Evolutionary conservation across 2,329 filamentous ascomycete genomes (phyloP).

Genomic region (Pseudohalonectria lignicola): DNA sequence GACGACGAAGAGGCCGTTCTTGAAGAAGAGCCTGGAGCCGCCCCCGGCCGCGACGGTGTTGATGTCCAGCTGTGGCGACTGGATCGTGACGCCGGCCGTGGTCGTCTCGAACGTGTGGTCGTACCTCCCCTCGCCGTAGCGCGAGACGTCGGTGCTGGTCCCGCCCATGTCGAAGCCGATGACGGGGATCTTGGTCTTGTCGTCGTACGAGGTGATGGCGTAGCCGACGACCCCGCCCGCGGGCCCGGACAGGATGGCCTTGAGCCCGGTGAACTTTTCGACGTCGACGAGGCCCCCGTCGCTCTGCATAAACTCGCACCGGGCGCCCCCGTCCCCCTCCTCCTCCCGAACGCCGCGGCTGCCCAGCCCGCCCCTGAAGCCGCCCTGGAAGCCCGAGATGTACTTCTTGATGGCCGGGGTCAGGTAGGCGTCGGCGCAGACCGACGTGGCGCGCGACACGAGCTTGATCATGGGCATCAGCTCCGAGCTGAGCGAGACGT

Average conservation of each 20-base stretch:
- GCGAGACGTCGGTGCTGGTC: slow-evolving; percentile 82
- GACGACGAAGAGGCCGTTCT: slow-evolving; percentile 57
- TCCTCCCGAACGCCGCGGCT: slow-evolving; percentile 61
- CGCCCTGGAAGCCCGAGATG: slow-evolving; percentile 60
- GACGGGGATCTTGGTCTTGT: slow-evolving; percentile 68
- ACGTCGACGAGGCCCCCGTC: slow-evolving; percentile 67
- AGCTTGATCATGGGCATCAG: slow-evolving; percentile 89
- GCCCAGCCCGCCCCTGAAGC: slow-evolving; percentile 73
- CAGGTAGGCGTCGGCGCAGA: slow-evolving; percentile 70
- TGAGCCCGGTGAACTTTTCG: slow-evolving; percentile 71
- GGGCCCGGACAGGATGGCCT: slow-evolving; percentile 78
- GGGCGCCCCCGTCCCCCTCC: slow-evolving; percentile 46
- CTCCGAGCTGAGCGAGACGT: slow-evolving; percentile 71
- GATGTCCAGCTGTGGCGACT: slow-evolving; percentile 86
- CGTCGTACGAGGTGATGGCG: slow-evolving; percentile 81
- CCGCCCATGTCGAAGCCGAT: slow-evolving; percentile 97
- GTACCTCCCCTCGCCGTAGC: slow-evolving; percentile 75
- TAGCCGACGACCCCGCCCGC: slow-evolving; percentile 93
- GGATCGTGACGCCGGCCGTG: slow-evolving; percentile 87
- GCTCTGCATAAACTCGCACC: slow-evolving; percentile 94
- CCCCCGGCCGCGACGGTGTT: slow-evolving; percentile 91
- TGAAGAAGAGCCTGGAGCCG: slow-evolving; percentile 75
- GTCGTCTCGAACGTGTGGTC: slow-evolving; percentile 94
- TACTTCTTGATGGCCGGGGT: slow-evolving; percentile 73
- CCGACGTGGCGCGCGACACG: slow-evolving; percentile 63